A percentile compares a stretch with the other conserved stretches of the same genome.
Evolutionary conservation across 495 filamentous ascomycete species (phyloP).

Genomic region (Polyplosphaeria fusca): DNA sequence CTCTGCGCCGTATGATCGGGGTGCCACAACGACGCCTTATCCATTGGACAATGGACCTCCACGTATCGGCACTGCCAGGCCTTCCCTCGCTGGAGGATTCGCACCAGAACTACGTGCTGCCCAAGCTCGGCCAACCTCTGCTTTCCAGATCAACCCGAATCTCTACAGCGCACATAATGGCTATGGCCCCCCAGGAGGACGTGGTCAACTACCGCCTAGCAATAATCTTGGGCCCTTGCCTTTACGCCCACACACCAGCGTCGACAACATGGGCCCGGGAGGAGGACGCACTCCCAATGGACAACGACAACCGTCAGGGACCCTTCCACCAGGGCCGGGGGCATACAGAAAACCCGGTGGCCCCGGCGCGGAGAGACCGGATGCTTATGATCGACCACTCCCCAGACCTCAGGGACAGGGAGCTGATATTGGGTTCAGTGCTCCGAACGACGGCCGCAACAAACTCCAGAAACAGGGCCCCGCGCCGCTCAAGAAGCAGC

Average conservation of each 20-base stretch:
- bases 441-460: slow-evolving; percentile 28
- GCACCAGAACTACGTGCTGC: slow-evolving; percentile 35
- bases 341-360: slow-evolving; percentile 33
- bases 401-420: slow-evolving; percentile 15
- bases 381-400: too few species aligned
- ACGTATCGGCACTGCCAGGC: slow-evolving; percentile 35
- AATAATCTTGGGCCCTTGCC: slow-evolving; percentile 25
- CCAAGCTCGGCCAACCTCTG: slow-evolving; percentile 27
- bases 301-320: slow-evolving; percentile 8
- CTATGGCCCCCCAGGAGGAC: slow-evolving; percentile 7
- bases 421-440: slow-evolving; percentile 38
- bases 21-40: slow-evolving; percentile 62
- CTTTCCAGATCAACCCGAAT: slow-evolving; percentile 39
- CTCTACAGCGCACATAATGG: slow-evolving; percentile 15
- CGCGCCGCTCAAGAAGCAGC: slow-evolving; percentile 12
- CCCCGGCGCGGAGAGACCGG: slow-evolving; percentile 30
- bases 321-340: slow-evolving; percentile 18
- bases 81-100: slow-evolving; percentile 43
- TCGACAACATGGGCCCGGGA: slow-evolving; percentile 32
- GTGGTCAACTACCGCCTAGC: slow-evolving; percentile 12
- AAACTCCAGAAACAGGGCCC: slow-evolving; percentile 28
- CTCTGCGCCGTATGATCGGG: slow-evolving; percentile 44
- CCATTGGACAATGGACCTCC: slow-evolving; percentile 56
- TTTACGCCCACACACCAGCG: slow-evolving; percentile 30
- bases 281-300: slow-evolving; percentile 20